A percentile compares a stretch with the other conserved stretches of the same genome.
Conservation (phyloP, 352 stramenopile genomes). For the Globisporangium polare region DNA sequence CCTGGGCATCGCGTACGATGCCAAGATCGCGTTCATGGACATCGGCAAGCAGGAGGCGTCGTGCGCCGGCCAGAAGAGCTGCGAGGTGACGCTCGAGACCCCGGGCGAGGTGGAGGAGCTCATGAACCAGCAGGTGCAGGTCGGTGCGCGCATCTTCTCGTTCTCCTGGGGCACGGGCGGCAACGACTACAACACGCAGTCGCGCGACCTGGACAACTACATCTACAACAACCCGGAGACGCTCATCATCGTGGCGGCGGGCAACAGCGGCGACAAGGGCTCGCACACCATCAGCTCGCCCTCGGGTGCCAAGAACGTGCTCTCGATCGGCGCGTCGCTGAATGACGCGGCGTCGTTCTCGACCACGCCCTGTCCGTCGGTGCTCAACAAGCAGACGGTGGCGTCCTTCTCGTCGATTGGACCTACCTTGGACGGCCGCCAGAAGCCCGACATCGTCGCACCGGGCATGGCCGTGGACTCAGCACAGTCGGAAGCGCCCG, state of each 20-base stretch:
- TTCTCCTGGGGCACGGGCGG: constrained; percentile 81
- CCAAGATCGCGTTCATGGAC: constrained; percentile 88
- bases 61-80: constrained; percentile 43
- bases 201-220: constrained; percentile 75
- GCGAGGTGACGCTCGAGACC: constrained; percentile 62
- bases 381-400: constrained; percentile 73
- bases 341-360: constrained; percentile 55
- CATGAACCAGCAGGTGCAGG: constrained; percentile 60
- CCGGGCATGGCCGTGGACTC: constrained; percentile 82
- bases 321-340: constrained; percentile 77
- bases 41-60: constrained; percentile 55
- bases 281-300: constrained; percentile 77
- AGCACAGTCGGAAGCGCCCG: constrained; percentile 54
- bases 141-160: constrained; percentile 75
- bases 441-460: constrained; percentile 88
- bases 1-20: constrained; percentile 71
- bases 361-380: constrained; percentile 35
- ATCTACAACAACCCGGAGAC: constrained; percentile 85
- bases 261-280: constrained; percentile 83
- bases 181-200: constrained; percentile 80
- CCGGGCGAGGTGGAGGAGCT: constrained; percentile 61
- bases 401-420: constrained; percentile 83
- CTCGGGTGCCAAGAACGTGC: constrained; percentile 81
- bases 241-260: constrained; percentile 84
- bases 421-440: constrained; percentile 72